Conservation (phyloP, 148 eudicot genomes). For the Fagopyrum esculentum region DNA sequence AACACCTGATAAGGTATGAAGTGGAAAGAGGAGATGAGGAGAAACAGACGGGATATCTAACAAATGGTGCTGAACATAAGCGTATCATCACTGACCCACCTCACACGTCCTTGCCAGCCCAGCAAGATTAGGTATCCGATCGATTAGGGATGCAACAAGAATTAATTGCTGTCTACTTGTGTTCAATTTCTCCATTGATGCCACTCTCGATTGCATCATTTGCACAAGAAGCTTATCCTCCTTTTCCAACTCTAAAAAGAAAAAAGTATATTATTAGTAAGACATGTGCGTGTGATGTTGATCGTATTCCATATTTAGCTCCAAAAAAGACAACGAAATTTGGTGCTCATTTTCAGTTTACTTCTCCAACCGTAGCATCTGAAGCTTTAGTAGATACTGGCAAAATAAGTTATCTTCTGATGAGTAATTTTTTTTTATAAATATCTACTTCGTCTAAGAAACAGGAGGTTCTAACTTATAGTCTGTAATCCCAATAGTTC, state of each 20-base stretch:
- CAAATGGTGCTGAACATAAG: not conserved
- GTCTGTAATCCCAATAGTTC: not conserved
- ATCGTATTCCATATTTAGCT: not conserved
- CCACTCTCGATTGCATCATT: slow-evolving; percentile 52
- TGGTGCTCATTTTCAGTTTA: slow-evolving; percentile 1
- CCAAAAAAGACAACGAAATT: too few species aligned
- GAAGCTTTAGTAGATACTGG: not conserved
- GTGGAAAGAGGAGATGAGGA: slow-evolving; percentile 7
- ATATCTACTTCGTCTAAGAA: not conserved
- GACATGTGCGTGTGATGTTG: not conserved
- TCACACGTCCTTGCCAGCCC: slow-evolving; percentile 97
- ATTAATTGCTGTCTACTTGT: slow-evolving; percentile 71
- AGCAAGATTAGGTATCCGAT: slow-evolving; percentile 99
- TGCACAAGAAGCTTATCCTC: slow-evolving; percentile 86
- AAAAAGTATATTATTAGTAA: slow-evolving; percentile 13
- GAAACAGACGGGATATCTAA: slow-evolving; percentile 5
- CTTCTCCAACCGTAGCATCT: not conserved
- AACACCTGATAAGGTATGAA: slow-evolving; percentile 53
- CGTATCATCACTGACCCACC: slow-evolving; percentile 30
- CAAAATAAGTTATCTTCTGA: not conserved
- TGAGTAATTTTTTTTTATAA: not conserved
- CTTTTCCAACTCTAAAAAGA: slow-evolving; percentile 55
- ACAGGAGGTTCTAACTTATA: slow-evolving; percentile 1
- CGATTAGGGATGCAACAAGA: slow-evolving; percentile 83
- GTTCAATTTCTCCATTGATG: slow-evolving; percentile 47